Base-by-base conservation (phyloP, 495 filamentous ascomycete genomes). In the Neurospora hispaniola region DNA sequence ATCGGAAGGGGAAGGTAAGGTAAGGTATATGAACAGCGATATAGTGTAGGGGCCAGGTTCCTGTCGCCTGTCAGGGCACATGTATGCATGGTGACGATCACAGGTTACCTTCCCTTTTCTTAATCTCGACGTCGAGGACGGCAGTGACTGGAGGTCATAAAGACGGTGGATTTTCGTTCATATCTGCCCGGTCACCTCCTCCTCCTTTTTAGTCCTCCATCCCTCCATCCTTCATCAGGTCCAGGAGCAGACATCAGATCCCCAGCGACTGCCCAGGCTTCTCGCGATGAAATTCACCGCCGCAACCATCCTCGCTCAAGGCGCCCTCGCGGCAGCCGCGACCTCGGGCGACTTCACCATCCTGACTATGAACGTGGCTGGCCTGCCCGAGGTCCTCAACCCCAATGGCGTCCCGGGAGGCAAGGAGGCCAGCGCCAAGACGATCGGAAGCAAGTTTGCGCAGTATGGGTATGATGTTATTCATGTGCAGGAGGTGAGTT, bases 321-420 rank as follows among this genome's bases (percentile, higher is more conserved):
- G n/a, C 3, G 44, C 42, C 42, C 42, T 48, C 44, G 23, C 23
- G 20, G 48, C 48, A 10, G 42, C 72, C 0, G 44, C 69, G 6
- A 66, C 71, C 31, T 75, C 73, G 0, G 83, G 82, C 73, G 76
- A 72, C 44, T 85, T 91, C 76, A 87, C 82, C 69, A 80, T 89
- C 43, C 74, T 90, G 70, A 82, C 82, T 71, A 86, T 88, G 80
- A 90, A 90, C 73, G 86, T 90, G 59, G 89, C 89, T 44, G 89
- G 89, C 48, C 81, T 90, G 0, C 88, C 88, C 4, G 81, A 77
- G 14, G 79, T 86, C 70, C 77, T 89, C 71, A 86, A 89, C 71
- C 71, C 72, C 72, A 89, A 88, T 73, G 80, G 78, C 62, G 84
- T 87, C 11, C 83, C 84, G 2, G 88, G 88, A 70, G 82, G 87